These are phyloP conservation scores for Lentinula boryana DNA, from an alignment of 768 basidiomycete genomes.

Conservation along the genomic window DNA sequence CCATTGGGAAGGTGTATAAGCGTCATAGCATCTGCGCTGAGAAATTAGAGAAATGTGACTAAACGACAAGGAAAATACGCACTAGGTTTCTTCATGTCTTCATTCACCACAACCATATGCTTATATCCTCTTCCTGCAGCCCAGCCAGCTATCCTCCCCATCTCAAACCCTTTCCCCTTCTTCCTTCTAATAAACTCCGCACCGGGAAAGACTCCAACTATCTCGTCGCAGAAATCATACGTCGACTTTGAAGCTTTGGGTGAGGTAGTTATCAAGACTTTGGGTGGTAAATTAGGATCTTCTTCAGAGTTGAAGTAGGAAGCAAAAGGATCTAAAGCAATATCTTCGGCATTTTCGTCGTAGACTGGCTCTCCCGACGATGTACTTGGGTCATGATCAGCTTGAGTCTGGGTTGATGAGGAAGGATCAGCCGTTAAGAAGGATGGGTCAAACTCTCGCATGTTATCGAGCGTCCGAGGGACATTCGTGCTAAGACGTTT, in stretches of 20 bases:
- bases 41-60: conserved; percentile 2
- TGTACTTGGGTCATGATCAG: conserved; percentile 22
- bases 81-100: conserved; percentile 94
- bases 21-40: conserved; percentile 77
- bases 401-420: conserved; percentile 18
- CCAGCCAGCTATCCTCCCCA: conserved; percentile 91
- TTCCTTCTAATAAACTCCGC: conserved; percentile 84
- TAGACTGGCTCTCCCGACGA: conserved; percentile 28
- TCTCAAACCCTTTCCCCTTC: conserved; percentile 85
- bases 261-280: conserved; percentile 87
- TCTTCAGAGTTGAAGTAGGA: conserved; percentile 66
- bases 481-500: conserved; percentile 82
- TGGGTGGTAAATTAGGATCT: conserved; percentile 72
- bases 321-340: conserved; percentile 72
- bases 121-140: conserved; percentile 84
- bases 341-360: conserved; percentile 61
- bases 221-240: conserved; percentile 89
- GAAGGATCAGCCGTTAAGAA: conserved; percentile 52
- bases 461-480: conserved; percentile 90
- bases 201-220: conserved; percentile 86
- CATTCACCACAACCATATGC: conserved; percentile 89
- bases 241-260: conserved; percentile 83
- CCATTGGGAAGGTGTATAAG: conserved; percentile 86
- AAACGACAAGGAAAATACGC: conserved; percentile 24
- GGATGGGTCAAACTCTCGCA: conserved; percentile 76